Conservation (phyloP, 305 asterid species). For the Solanum hybrid region DNA sequence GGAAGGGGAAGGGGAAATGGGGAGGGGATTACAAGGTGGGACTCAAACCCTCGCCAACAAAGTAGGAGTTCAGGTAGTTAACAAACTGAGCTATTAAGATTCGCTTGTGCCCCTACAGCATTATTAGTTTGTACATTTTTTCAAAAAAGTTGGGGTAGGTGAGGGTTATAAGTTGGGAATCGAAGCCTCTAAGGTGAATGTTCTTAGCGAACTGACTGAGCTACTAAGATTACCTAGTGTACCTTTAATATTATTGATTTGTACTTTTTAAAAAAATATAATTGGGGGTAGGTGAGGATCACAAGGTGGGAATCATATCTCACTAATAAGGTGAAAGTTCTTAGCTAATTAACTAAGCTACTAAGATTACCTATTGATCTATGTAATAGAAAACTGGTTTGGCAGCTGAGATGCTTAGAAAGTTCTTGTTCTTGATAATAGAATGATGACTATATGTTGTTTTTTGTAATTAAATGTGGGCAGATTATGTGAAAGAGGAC, state of each 20-base stretch:
- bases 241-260: neutral
- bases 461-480: neutral
- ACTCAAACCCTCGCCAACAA: neutral
- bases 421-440: neutral
- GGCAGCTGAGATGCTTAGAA: neutral
- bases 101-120: neutral
- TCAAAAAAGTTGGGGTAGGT: neutral
- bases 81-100: neutral
- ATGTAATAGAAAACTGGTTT: neutral
- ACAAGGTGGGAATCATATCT: neutral
- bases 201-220: neutral
- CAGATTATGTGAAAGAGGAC: neutral
- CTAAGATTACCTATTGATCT: neutral
- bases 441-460: neutral
- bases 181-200: neutral
- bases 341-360: neutral
- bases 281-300: neutral
- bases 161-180: neutral
- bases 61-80: neutral
- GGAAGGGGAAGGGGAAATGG: neutral
- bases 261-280: neutral
- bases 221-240: neutral
- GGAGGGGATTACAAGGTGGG: neutral
- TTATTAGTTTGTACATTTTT: fast-evolving
- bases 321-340: neutral